Conservation (phyloP, 768 basidiomycete species). For the Postia placenta region DNA sequence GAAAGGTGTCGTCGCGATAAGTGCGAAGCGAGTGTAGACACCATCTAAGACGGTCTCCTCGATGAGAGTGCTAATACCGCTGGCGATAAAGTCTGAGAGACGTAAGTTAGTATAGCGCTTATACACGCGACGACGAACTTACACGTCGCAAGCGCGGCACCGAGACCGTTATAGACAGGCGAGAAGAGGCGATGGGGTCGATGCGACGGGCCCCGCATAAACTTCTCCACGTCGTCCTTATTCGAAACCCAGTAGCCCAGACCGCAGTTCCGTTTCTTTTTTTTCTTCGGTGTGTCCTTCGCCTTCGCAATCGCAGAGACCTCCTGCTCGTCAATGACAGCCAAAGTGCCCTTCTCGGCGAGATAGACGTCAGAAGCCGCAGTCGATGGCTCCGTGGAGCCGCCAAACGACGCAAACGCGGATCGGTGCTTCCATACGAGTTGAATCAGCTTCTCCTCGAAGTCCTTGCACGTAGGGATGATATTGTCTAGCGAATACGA, state of each 20-base stretch:
- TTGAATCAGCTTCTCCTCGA: conserved; percentile 73
- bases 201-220: conserved; percentile 17
- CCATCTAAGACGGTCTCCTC: conserved; percentile 67
- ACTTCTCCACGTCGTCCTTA: conserved; percentile 48
- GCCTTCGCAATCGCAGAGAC: conserved; percentile 12
- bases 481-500: conserved; percentile 77
- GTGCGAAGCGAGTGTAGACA: conserved; percentile 53
- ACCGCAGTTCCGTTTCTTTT: conserved; percentile 19
- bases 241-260: conserved; percentile 21
- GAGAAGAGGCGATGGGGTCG: conserved; percentile 53
- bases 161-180: conserved; percentile 69
- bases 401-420: conserved; percentile 31
- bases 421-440: conserved; percentile 61
- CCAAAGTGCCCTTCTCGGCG: conserved; percentile 37
- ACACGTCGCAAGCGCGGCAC: conserved; percentile 63
- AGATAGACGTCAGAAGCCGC: conserved; percentile 49
- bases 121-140: conserved; percentile 17
- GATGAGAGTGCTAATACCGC: conserved; percentile 52
- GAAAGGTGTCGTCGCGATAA: conserved; percentile 62
- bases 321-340: conserved; percentile 14
- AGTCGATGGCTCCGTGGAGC: conserved; percentile 34
- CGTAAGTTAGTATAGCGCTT: not conserved
- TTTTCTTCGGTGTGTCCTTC: conserved; percentile 7
- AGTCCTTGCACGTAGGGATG: conserved; percentile 66
- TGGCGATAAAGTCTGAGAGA: conserved; percentile 58